These are phyloP conservation scores for Pseudopyrenochaeta lycopersici DNA, from an alignment of 2,329 filamentous ascomycete genomes.

Conservation along the genomic window DNA sequence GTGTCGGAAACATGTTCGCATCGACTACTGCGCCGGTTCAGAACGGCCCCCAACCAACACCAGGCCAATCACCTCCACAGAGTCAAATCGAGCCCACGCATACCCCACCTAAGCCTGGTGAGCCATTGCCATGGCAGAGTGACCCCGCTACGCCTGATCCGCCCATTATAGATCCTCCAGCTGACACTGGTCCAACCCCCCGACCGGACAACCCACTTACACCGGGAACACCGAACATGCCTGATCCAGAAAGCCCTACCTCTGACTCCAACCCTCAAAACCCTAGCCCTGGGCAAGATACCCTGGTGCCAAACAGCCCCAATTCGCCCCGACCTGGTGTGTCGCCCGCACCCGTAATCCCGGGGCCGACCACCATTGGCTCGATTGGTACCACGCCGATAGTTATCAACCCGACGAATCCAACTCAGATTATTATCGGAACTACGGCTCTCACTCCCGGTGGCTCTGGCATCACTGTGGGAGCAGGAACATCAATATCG, in stretches of 20 bases:
- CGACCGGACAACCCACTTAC: neutral
- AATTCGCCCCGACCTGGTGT: neutral
- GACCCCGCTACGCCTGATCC: neutral
- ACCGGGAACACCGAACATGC: neutral
- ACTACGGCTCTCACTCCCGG: conserved; percentile 14
- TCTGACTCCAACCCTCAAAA: neutral
- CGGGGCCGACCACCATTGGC: conserved; percentile 16
- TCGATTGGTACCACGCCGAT: conserved; percentile 17
- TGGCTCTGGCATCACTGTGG: conserved; percentile 15
- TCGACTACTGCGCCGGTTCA: conserved; percentile 11
- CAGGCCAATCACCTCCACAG: conserved; percentile 31
- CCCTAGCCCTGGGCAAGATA: conserved; percentile 1
- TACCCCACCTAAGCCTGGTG: conserved; percentile 5
- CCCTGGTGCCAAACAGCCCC: neutral
- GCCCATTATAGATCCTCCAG: neutral
- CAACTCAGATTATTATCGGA: conserved; percentile 14
- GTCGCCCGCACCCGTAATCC: neutral
- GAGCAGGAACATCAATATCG: conserved; percentile 9
- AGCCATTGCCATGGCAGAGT: conserved; percentile 4
- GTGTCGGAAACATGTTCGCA: conserved; percentile 23
- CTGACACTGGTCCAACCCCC: neutral
- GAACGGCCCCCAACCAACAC: conserved; percentile 4
- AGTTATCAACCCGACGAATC: conserved; percentile 16
- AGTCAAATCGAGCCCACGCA: conserved; percentile 13
- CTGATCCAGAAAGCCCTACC: conserved; percentile 3